A percentile compares a stretch with the other conserved stretches of the same genome.
Evolutionary conservation across 2,329 filamentous ascomycete genomes (phyloP).

Genomic region (Fusarium guadeloupense): DNA sequence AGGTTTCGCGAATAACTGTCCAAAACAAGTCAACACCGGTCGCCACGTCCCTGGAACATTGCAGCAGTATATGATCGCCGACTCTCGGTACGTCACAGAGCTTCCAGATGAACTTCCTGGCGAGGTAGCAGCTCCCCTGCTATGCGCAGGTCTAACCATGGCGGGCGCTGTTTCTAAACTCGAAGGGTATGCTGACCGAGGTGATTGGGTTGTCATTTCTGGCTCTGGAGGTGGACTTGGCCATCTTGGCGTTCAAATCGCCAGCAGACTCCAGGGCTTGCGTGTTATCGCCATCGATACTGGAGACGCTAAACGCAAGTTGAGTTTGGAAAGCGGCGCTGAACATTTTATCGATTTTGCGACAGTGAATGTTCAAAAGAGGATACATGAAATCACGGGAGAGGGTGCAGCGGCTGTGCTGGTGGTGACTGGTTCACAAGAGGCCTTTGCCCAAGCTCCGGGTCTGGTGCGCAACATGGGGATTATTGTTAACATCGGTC

Average conservation of each 20-base stretch:
- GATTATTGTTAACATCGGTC: constrained; percentile 37
- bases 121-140: constrained; percentile 42
- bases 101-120: constrained; percentile 36
- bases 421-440: constrained; percentile 42
- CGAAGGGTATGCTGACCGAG: not conserved
- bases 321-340: constrained; percentile 40
- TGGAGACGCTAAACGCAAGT: constrained; percentile 30
- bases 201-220: constrained; percentile 46
- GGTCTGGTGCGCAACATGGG: constrained; percentile 41
- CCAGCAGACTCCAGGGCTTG: constrained; percentile 26
- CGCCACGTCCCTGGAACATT: constrained; percentile 48
- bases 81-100: constrained; percentile 41
- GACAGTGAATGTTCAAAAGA: constrained; percentile 27
- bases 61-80: constrained; percentile 46
- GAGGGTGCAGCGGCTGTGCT: constrained; percentile 44
- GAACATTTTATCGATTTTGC: constrained; percentile 44
- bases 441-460: constrained; percentile 39
- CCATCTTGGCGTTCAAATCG: constrained; percentile 48
- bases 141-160: constrained; percentile 49
- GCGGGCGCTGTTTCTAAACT: constrained; percentile 40
- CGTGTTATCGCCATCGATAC: constrained; percentile 46
- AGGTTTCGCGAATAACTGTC: constrained; percentile 52
- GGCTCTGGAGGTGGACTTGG: constrained; percentile 48
- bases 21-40: constrained; percentile 53
- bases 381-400: constrained; percentile 35